Base-by-base conservation (phyloP, 2,329 filamentous ascomycete genomes). In the Trichoderma pleuroti region DNA sequence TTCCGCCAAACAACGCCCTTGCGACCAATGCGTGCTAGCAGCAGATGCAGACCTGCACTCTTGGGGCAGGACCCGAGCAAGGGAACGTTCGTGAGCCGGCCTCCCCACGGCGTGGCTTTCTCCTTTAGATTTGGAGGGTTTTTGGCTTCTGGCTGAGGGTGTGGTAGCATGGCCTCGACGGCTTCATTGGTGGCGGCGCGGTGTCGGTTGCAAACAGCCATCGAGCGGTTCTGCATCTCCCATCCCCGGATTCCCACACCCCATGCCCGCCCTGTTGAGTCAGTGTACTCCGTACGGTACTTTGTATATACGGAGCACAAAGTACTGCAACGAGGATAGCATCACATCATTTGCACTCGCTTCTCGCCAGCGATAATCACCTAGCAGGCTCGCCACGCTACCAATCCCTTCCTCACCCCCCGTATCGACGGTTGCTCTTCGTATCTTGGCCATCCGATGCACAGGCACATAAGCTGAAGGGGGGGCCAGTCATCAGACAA, bases 381-480 rank as follows among this genome's bases (percentile, higher is more conserved):
- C 32, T 42, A 24, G n/a, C 49, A 66, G 63, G 49, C 63, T 12
- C 32, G 24, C 34, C 63, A 66, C 63, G 63, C 63, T 57, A 64
- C 42, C 18, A 57, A 57, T 57, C 54, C 60, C 60, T 28, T 49
- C 21, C 36, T 32, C 46, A 11, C 24, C 36, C 46, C 12, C 34
- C 65, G 65, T 68, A 68, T 68, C 65, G 65, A 30, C 36, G 28
- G 14, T 28, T 42, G 39, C n/a, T 24, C n/a, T 39, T 68, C 65
- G 54, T 68, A 68, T 49, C 65, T 32, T 49, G 12, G 26, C 14
- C 24, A 36, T 39, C 32, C 14, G 36, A 60, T 67, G 46, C 52
- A 56, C 46, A 12, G 46, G 46, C 39, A 42, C 39, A 42, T 42
- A 42, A 60, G 65, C 65, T 46, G 52, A 49, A n/a, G 24, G 14